These are phyloP conservation scores for Calamus simplicifolius DNA, from an alignment of 176 grass and related monocot species.

Conservation along the genomic window DNA sequence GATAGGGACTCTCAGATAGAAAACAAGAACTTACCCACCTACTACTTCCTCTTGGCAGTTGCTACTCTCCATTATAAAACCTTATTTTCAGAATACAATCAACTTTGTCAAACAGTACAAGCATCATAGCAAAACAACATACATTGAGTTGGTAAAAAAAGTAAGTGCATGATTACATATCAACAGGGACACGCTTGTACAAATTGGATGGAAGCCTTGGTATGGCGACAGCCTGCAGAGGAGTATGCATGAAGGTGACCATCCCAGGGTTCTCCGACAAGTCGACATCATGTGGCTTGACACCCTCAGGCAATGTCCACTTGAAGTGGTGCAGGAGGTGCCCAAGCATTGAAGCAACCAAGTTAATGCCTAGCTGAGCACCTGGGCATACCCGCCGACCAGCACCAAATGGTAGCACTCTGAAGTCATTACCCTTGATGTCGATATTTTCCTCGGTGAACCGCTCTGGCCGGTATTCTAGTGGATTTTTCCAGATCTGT, in stretches of 20 bases:
- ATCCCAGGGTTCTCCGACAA: slow-evolving; percentile 42
- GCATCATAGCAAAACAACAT: background rate
- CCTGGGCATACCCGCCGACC: slow-evolving; percentile 56
- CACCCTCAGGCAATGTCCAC: slow-evolving; percentile 38
- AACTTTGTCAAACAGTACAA: too few species aligned
- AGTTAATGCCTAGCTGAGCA: slow-evolving; percentile 53
- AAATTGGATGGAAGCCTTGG: slow-evolving; percentile 35
- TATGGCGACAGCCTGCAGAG: slow-evolving; percentile 31
- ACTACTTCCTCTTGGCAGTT: too few species aligned
- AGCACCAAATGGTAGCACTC: slow-evolving; percentile 48
- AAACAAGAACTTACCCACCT: too few species aligned
- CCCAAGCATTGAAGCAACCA: slow-evolving; percentile 46
- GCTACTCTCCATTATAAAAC: too few species aligned
- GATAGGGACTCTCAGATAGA: too few species aligned
- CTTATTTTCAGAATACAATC: too few species aligned
- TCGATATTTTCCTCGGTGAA: slow-evolving; percentile 39
- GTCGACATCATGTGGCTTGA: slow-evolving; percentile 26
- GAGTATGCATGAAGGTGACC: slow-evolving; percentile 56
- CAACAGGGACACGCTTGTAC: slow-evolving; percentile 29
- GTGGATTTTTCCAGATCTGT: slow-evolving; percentile 32
- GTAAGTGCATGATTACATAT: slow-evolving; percentile 19
- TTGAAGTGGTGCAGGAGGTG: slow-evolving; percentile 51
- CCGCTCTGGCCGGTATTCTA: slow-evolving; percentile 44
- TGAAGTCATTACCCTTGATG: slow-evolving; percentile 58
- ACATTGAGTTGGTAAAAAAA: slow-evolving; percentile 6